Evolutionary conservation across 768 basidiomycete species (phyloP), one percentile per base, ranked within the genome.

Genomic region (Pisolithus tinctorius): DNA sequence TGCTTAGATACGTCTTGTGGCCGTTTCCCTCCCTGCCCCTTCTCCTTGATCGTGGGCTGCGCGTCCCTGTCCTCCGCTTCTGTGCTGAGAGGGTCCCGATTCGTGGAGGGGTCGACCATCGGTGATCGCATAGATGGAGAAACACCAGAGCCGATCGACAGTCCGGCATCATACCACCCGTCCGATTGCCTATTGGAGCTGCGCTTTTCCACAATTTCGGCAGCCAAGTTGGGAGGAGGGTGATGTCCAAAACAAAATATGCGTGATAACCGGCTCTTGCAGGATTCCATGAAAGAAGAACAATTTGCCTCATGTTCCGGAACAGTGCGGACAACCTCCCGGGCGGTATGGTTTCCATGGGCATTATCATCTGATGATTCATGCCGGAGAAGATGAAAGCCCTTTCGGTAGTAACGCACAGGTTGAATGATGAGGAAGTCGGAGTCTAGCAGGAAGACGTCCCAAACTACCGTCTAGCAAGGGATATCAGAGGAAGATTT

Each of bases 371-470:
- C 68, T 39, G 55, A 58, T 11, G 58, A 58, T 39, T 64, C 65
- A 13, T 70, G 66, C 50, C 81, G 78, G 53, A 86, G 66, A 20
- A 93, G 69, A 56, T 83, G 82, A 29, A n/a, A 69, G 4, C 91
- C 89, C 59, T 90, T 86, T 14, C 93, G 83, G 62, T 93, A 93
- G 58, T 88, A 87, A 34, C 95, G 78, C 62, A 81, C 86, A 1
- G 95, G 95, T n/a, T 90, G 81, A 61, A 93, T 83, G 49, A 98
- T 92, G 47, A 77, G 75, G 63, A 99, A 98, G 62, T 93, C 86
- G 0, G 80, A 70, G 64, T 98, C 95, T 47, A 98, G n/a, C n/a
- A 97, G 75, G 69, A 99, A 95, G 11, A 97, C 93, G 53, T 98
- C 95, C 82, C 87, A 91, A 37, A 96, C 71, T n/a, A 71, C 73